These are phyloP conservation scores for Aspergillus fischeri DNA, from an alignment of 2,329 filamentous ascomycete species.

Conservation along the genomic window DNA sequence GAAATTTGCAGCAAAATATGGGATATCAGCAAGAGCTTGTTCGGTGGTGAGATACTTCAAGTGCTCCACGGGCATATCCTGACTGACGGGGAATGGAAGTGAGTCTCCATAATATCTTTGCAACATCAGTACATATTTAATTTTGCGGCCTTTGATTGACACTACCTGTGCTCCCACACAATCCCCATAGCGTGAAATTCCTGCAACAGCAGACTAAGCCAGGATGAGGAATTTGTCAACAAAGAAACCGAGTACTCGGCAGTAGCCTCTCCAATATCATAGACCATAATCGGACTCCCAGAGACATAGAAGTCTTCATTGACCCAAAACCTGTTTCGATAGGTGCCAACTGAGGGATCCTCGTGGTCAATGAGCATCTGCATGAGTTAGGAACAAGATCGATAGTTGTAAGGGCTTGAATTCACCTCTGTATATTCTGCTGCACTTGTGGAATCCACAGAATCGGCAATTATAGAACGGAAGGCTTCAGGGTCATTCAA, in stretches of 20 bases:
- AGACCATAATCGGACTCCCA: constrained; percentile 50
- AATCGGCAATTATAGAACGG: constrained; percentile 5
- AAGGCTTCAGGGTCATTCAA: constrained; percentile 11
- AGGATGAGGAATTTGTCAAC: constrained; percentile 19
- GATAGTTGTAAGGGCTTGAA: too few species aligned
- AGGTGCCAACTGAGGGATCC: constrained; percentile 43
- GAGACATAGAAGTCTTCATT: constrained; percentile 52
- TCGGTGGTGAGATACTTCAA: constrained; percentile 40
- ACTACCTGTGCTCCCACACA: constrained; percentile 43
- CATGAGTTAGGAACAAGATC: background rate
- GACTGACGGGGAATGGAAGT: constrained; percentile 33
- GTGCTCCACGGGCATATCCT: constrained; percentile 36
- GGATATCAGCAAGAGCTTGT: constrained; percentile 44
- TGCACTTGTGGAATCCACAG: background rate
- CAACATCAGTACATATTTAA: constrained; percentile 3
- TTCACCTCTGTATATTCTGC: constrained; percentile 17
- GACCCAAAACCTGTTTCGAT: constrained; percentile 54
- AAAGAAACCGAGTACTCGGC: constrained; percentile 38
- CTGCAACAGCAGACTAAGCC: constrained; percentile 17
- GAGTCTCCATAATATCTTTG: constrained; percentile 42
- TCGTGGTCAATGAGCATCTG: constrained; percentile 32
- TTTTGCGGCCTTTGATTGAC: background rate
- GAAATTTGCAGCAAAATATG: constrained; percentile 43
- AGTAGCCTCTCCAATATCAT: constrained; percentile 45
- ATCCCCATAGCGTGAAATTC: constrained; percentile 38